These are phyloP conservation scores for Plasmodium gallinaceum DNA, from an alignment of 169 alveolate genomes.

Conservation along the genomic window DNA sequence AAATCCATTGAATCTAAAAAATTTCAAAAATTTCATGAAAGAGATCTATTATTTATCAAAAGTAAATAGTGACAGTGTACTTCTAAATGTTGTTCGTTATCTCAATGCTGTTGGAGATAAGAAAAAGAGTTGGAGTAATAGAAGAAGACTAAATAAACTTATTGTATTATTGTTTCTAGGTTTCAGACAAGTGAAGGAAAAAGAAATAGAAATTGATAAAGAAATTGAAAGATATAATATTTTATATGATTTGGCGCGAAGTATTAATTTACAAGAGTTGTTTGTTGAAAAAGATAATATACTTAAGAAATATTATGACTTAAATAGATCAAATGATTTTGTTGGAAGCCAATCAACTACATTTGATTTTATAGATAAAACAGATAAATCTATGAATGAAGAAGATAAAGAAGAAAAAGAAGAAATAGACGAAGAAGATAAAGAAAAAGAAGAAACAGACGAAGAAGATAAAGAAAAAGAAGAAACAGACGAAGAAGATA, in stretches of 20 bases:
- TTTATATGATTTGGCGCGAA: constrained; percentile 27
- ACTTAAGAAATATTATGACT: constrained; percentile 54
- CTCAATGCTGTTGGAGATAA: constrained; percentile 63
- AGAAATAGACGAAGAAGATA: neutral
- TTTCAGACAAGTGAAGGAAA: constrained; percentile 13
- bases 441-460: neutral
- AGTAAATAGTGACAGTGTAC: constrained; percentile 20
- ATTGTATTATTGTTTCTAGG: constrained; percentile 69
- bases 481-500: neutral
- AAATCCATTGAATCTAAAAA: constrained; percentile 5
- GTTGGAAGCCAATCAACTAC: constrained; percentile 24
- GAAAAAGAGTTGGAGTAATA: constrained; percentile 69
- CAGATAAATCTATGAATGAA: neutral
- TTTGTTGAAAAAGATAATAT: constrained; percentile 23
- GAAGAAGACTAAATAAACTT: constrained; percentile 71
- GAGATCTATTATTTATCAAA: constrained; percentile 6
- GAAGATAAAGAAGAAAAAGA: neutral
- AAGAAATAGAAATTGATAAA: constrained; percentile 19
- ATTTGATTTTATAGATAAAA: constrained; percentile 28
- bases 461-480: neutral
- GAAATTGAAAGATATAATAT: constrained; percentile 19
- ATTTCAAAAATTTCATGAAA: neutral
- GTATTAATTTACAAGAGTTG: neutral
- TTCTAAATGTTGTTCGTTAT: neutral
- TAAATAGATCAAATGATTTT: constrained; percentile 22